Percentiles rank a stretch among this genome's conserved stretches.
Evolutionary conservation across 768 basidiomycete species (phyloP).

Genomic region (Lanmaoa rubissima): DNA sequence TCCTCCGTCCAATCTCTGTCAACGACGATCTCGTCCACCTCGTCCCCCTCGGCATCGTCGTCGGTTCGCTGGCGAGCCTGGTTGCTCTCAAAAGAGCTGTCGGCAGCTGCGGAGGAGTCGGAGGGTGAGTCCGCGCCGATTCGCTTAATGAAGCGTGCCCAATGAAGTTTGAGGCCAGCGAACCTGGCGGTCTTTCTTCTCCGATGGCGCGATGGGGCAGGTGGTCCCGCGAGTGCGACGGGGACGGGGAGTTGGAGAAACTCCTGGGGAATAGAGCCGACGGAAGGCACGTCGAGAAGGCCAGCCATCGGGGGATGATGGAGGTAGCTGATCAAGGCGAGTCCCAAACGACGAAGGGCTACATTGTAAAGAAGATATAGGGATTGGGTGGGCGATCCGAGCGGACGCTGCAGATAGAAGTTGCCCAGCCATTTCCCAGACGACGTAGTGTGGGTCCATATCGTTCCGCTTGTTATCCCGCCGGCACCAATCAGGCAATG

Average conservation of each 20-base stretch:
- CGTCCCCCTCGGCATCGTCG: conserved; percentile 33
- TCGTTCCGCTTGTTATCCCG: neutral
- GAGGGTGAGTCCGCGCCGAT: conserved; percentile 59
- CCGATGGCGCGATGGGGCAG: conserved; percentile 25
- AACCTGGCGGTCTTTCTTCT: conserved; percentile 41
- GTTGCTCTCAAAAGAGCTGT: conserved; percentile 44
- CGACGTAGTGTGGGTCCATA: too few relatives aligned
- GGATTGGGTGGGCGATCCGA: neutral
- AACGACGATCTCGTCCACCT: conserved; percentile 73
- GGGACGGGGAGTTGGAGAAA: conserved; percentile 41
- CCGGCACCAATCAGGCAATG: conserved; percentile 9
- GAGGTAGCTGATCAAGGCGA: neutral
- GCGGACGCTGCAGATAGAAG: conserved; percentile 5
- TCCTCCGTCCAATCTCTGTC: conserved; percentile 69
- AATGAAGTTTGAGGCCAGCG: conserved; percentile 39
- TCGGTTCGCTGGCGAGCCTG: conserved; percentile 32
- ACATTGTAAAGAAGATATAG: conserved; percentile 1
- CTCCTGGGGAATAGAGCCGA: conserved; percentile 11
- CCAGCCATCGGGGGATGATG: conserved; percentile 11
- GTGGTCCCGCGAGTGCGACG: conserved; percentile 33
- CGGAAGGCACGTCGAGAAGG: neutral
- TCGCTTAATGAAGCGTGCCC: conserved; percentile 52
- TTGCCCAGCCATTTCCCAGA: neutral
- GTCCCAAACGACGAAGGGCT: neutral
- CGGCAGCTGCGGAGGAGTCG: conserved; percentile 50